Percentiles rank a stretch among this genome's conserved stretches.
Conservation (phyloP, 2,329 filamentous ascomycete species). For the Verticillium albo-atrum region DNA sequence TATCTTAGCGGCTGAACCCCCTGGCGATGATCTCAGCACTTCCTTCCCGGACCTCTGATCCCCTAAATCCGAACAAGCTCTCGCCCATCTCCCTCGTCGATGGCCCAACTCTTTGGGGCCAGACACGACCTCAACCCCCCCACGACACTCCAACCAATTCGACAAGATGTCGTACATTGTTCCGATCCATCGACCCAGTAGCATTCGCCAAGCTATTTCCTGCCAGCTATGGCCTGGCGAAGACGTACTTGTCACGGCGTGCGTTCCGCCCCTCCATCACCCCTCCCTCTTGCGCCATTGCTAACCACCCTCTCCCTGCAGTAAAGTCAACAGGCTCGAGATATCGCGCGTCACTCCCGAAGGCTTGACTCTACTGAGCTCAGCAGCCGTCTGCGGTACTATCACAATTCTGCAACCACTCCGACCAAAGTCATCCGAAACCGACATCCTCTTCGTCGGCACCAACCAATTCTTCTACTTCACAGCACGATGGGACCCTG, state of each 20-base stretch:
- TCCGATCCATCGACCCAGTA: slow-evolving; percentile 88
- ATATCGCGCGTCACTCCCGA: slow-evolving; percentile 69
- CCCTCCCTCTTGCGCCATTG: not conserved
- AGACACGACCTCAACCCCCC: not conserved
- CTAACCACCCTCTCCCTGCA: slow-evolving; percentile 31
- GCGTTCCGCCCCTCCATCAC: slow-evolving; percentile 31
- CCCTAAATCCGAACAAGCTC: not conserved
- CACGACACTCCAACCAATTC: not conserved
- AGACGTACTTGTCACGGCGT: slow-evolving; percentile 86
- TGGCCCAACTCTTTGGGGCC: not conserved
- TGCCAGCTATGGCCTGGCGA: slow-evolving; percentile 67
- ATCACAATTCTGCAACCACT: slow-evolving; percentile 82
- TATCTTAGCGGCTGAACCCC: not conserved
- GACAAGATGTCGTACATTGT: slow-evolving; percentile 83
- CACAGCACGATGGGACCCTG: slow-evolving; percentile 75
- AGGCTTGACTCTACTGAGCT: slow-evolving; percentile 59
- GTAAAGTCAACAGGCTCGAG: slow-evolving; percentile 81
- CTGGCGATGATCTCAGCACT: not conserved
- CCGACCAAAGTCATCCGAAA: slow-evolving; percentile 66
- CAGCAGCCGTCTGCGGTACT: slow-evolving; percentile 76
- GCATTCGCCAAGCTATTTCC: slow-evolving; percentile 82
- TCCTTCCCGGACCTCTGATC: not conserved
- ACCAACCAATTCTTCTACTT: slow-evolving; percentile 91
- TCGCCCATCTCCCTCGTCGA: not conserved
- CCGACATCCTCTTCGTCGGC: slow-evolving; percentile 86